These are phyloP conservation scores for Pittosporum tobira DNA, from an alignment of 129 eudicot species.

Conservation along the genomic window DNA sequence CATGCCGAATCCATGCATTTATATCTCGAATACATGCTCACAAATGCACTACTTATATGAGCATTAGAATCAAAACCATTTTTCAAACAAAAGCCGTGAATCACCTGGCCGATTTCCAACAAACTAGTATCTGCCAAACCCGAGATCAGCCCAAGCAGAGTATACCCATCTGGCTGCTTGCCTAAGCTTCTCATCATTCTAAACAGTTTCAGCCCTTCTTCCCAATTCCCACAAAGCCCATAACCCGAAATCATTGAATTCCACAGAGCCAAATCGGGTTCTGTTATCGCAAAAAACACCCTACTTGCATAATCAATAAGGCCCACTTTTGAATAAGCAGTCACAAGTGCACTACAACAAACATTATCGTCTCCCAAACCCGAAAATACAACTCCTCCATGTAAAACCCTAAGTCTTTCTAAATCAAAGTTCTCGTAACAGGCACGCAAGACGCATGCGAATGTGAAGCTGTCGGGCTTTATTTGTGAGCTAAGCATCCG, in stretches of 20 bases:
- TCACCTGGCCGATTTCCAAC: constrained; percentile 39
- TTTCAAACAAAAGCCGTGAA: constrained; percentile 61
- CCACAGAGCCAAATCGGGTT: constrained; percentile 56
- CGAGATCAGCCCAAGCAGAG: constrained; percentile 58
- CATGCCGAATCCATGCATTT: constrained; percentile 44
- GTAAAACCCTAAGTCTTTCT: constrained; percentile 37
- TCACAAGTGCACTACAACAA: constrained; percentile 63
- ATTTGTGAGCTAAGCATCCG: constrained; percentile 41
- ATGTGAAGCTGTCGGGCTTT: constrained; percentile 65
- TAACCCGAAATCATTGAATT: constrained; percentile 63
- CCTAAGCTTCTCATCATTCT: constrained; percentile 37
- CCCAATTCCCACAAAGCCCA: constrained; percentile 48
- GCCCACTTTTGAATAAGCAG: constrained; percentile 56
- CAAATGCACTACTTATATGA: constrained; percentile 51
- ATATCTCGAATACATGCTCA: constrained; percentile 65
- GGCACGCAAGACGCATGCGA: constrained; percentile 57
- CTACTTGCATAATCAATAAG: constrained; percentile 39
- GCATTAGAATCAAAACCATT: constrained; percentile 41
- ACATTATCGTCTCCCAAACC: constrained; percentile 40
- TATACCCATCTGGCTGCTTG: constrained; percentile 58
- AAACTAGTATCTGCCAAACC: constrained; percentile 29
- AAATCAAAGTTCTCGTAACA: constrained; percentile 37
- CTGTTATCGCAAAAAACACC: constrained; percentile 36
- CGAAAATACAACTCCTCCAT: constrained; percentile 42
- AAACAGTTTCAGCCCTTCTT: constrained; percentile 36